Evolutionary conservation across 352 stramenopile genomes (phyloP).

Genomic region (Phytophthora constricta): DNA sequence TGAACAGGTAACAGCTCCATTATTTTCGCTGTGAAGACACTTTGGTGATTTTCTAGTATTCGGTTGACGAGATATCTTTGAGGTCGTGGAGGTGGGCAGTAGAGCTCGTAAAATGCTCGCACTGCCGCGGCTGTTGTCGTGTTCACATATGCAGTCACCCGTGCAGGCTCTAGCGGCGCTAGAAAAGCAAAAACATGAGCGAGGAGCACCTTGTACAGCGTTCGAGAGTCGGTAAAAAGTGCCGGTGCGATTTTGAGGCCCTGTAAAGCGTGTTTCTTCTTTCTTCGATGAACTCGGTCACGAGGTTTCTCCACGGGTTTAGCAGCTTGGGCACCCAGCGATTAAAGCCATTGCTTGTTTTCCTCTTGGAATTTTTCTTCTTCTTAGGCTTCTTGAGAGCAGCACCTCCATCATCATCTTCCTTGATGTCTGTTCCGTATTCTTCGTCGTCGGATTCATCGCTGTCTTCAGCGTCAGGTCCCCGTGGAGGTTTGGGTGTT

Average conservation of each 20-base stretch:
- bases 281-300: slow-evolving; percentile 45
- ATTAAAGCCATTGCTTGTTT: slow-evolving; percentile 21
- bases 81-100: slow-evolving; percentile 48
- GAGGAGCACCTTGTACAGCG: slow-evolving; percentile 28
- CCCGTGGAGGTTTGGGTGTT: slow-evolving; percentile 27
- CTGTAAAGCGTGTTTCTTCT: slow-evolving; percentile 22
- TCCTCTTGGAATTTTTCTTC: slow-evolving; percentile 21
- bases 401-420: neutral
- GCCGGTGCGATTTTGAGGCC: slow-evolving; percentile 15
- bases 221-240: slow-evolving; percentile 35
- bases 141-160: slow-evolving; percentile 45
- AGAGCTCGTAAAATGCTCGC: slow-evolving; percentile 43
- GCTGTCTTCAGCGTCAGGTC: slow-evolving; percentile 22
- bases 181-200: slow-evolving; percentile 53
- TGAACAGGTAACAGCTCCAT: slow-evolving; percentile 33
- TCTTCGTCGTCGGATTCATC: slow-evolving; percentile 22
- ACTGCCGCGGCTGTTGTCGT: slow-evolving; percentile 35
- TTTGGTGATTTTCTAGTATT: slow-evolving; percentile 15
- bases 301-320: slow-evolving; percentile 40
- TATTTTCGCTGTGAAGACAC: slow-evolving; percentile 25
- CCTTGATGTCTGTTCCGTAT: neutral
- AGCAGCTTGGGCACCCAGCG: slow-evolving; percentile 58
- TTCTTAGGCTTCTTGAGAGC: slow-evolving; percentile 10
- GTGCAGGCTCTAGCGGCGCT: slow-evolving; percentile 32
- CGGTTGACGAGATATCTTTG: slow-evolving; percentile 42